Percentiles rank a stretch among this genome's conserved stretches.
Evolutionary conservation across 345 rosid genomes (phyloP).

Genomic region (Eutrema japonicum): DNA sequence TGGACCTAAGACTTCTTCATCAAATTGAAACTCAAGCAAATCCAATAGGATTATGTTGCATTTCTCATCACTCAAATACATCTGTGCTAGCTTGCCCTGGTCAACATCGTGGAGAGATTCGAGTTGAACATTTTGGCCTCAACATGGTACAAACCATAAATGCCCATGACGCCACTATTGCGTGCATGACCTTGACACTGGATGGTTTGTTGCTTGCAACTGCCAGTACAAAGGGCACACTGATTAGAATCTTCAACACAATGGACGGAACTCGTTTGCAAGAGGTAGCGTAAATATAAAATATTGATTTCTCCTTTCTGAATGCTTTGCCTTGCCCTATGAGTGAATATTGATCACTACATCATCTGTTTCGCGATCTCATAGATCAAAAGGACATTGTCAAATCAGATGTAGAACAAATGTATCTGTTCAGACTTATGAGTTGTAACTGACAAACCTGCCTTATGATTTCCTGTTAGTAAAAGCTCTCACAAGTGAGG

Average conservation of each 20-base stretch:
- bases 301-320: not conserved
- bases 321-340: not conserved
- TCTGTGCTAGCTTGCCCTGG: slow-evolving; percentile 87
- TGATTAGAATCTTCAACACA: slow-evolving; percentile 89
- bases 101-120: slow-evolving; percentile 73
- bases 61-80: slow-evolving; percentile 73
- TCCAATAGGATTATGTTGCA: slow-evolving; percentile 85
- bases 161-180: slow-evolving; percentile 77
- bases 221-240: slow-evolving; percentile 84
- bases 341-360: slow-evolving; percentile 9
- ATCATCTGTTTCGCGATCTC: slow-evolving; percentile 2
- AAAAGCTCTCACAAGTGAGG: not conserved
- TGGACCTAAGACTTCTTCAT: slow-evolving; percentile 78
- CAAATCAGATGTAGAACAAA: not conserved
- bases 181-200: slow-evolving; percentile 77
- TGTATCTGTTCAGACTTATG: slow-evolving; percentile 9
- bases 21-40: slow-evolving; percentile 81
- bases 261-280: slow-evolving; percentile 87
- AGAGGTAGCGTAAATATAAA: slow-evolving; percentile 58
- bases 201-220: slow-evolving; percentile 93
- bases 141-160: slow-evolving; percentile 65
- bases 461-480: slow-evolving; percentile 10
- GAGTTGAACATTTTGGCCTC: slow-evolving; percentile 78
- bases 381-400: not conserved
- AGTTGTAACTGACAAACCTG: slow-evolving; percentile 16